Evolutionary conservation across 176 grass and related monocot species (phyloP), one percentile per base, ranked within the genome.

Genomic region (Thinopyrum elongatum): DNA sequence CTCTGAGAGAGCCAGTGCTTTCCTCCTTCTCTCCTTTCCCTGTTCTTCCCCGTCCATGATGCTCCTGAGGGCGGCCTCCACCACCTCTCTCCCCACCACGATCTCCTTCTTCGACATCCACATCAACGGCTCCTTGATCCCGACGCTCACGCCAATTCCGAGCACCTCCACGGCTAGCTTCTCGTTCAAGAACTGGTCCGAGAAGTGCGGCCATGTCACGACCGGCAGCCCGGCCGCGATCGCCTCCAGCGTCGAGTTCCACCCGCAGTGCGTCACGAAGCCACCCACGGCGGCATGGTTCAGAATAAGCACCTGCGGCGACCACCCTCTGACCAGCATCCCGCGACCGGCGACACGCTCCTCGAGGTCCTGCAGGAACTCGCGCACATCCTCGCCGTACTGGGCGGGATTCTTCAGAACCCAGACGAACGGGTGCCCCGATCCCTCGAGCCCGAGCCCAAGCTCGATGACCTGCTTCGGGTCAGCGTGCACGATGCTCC

Each of bases 81-180:
- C 80, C 36, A 58, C 74, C 16, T 38, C 46, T 7, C 87, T 77
- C 16, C 70, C 36, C 14, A 86, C 83, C 51, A 90, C 78, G 7
- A 77, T 34, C 63, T 62, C 71, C 38, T 69, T 90, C 22, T 9
- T 1, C 33, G 15, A 35, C 49, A 10, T 0, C 59, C n/a, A 74
- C 14, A 86, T 5, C 7, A 79, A 3, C 60, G 86, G 58, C 35
- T 79, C 88, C 22, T 11, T 62, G 6, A 87, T 58, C 5, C 94
- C 89, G 12, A 92, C 35, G 15, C 59, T 73, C 36, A 97, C 94
- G 13, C 85, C 88, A 4, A 92, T 89, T 70, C 82, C 78, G 3
- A 93, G 72, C 72, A 95, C 77, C 39, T 95, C 94, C 11, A 95
- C 77, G n/a, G 85, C 79, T 42, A 95, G 11, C 86, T 89, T 95